phyloP scores from a whole-genome alignment of 768 basidiomycete genomes.

The Tulasnella sp. region DNA sequence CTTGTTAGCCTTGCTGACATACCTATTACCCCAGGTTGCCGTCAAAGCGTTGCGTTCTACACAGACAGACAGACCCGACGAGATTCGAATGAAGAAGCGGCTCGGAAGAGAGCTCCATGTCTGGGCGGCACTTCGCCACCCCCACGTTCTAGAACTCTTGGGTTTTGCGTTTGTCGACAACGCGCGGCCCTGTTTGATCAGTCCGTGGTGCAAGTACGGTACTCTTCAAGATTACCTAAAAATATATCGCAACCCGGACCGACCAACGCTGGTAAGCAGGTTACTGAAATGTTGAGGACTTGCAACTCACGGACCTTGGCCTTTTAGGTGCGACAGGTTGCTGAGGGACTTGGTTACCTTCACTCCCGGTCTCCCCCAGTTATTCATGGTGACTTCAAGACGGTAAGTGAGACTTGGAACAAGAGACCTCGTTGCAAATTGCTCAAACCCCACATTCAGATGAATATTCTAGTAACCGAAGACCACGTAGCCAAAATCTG shows the following conservation, averaged over 20 bases:
- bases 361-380: too few relatives aligned
- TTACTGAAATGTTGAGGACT: background rate
- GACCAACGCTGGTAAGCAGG: slow-evolving; percentile 41
- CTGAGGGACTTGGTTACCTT: too few relatives aligned
- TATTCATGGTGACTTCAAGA: too few relatives aligned
- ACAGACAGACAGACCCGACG: background rate
- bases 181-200: slow-evolving; percentile 45
- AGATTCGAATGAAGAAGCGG: background rate
- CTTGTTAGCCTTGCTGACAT: too few relatives aligned
- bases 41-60: background rate
- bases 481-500: too few relatives aligned
- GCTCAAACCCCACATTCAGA: too few relatives aligned
- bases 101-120: background rate
- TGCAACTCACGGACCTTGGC: too few relatives aligned
- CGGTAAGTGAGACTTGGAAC: too few relatives aligned
- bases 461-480: too few relatives aligned
- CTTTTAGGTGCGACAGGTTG: background rate
- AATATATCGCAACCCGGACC: slow-evolving; percentile 42
- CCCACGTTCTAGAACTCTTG: background rate
- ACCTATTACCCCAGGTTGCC: background rate
- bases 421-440: too few relatives aligned
- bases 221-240: slow-evolving; percentile 49
- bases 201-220: slow-evolving; percentile 55
- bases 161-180: background rate
- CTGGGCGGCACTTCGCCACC: background rate